These are phyloP conservation scores for Phytophthora chlamydospora DNA, from an alignment of 352 stramenopile genomes.

Conservation along the genomic window DNA sequence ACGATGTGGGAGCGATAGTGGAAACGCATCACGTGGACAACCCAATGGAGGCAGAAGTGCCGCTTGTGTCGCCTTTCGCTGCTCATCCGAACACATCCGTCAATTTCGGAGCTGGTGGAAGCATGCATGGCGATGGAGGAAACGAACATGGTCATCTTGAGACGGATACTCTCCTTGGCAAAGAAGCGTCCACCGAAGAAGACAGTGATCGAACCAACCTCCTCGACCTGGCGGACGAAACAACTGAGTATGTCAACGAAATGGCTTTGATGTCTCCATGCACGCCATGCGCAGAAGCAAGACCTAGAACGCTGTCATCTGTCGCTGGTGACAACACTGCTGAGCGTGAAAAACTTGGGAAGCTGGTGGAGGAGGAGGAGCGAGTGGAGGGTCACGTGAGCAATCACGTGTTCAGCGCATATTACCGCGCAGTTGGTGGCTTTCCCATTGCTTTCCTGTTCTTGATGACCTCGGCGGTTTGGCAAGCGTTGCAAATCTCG, in stretches of 20 bases:
- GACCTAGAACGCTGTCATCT: constrained; percentile 2
- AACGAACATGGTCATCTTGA: constrained; percentile 5
- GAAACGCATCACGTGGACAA: constrained; percentile 22
- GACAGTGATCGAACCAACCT: constrained; percentile 12
- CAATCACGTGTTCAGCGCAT: constrained; percentile 44
- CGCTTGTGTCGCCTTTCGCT: constrained; percentile 26
- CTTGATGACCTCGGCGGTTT: constrained; percentile 64
- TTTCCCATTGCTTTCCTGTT: constrained; percentile 42
- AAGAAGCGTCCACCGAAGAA: constrained; percentile 3
- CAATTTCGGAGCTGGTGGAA: constrained; percentile 4
- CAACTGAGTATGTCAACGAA: constrained; percentile 28
- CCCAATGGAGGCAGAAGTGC: constrained; percentile 12
- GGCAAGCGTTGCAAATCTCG: constrained; percentile 78
- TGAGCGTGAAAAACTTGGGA: constrained; percentile 25
- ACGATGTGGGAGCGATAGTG: constrained; percentile 21
- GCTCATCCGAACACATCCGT: constrained; percentile 14
- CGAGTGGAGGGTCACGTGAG: constrained; percentile 36
- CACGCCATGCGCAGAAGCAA: constrained; percentile 24
- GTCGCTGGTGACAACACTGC: constrained; percentile 1
- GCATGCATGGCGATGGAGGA: background rate
- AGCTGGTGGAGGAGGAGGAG: constrained; percentile 40
- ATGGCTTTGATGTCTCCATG: constrained; percentile 37
- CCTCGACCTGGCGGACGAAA: constrained; percentile 16
- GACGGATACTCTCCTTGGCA: constrained; percentile 16
- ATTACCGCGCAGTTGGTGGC: constrained; percentile 50